phyloP scores from a whole-genome alignment of 2,329 filamentous ascomycete species.

The Pseudogymnoascus sp. region DNA sequence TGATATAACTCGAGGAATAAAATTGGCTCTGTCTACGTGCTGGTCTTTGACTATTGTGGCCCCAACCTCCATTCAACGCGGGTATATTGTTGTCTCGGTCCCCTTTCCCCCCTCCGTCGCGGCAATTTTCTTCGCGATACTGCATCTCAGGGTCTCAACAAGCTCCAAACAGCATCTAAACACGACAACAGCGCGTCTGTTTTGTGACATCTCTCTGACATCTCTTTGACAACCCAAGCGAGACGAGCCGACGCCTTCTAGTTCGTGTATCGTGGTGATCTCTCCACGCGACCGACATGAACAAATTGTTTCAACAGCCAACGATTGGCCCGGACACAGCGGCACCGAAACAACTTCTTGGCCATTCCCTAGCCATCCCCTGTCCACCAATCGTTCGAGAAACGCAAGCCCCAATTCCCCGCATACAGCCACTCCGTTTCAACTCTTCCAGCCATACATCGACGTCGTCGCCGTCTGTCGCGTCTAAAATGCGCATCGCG shows the following conservation, averaged over 20 bases:
- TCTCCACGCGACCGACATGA: background rate
- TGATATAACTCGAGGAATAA: background rate
- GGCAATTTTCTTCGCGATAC: background rate
- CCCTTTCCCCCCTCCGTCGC: background rate
- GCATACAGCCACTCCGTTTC: constrained; percentile 2
- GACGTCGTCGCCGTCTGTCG: background rate
- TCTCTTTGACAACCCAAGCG: background rate
- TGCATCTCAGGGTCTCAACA: background rate
- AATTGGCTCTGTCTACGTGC: too few relatives aligned
- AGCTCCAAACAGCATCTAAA: background rate
- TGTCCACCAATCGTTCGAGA: background rate
- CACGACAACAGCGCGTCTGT: constrained; percentile 8
- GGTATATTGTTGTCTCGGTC: background rate
- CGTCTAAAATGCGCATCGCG: constrained; percentile 3
- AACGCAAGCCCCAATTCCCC: background rate
- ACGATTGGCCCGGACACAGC: background rate
- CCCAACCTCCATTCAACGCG: background rate
- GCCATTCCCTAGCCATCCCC: background rate
- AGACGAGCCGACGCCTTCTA: constrained; percentile 1
- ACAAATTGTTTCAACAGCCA: constrained; percentile 5
- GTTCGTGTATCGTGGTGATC: background rate
- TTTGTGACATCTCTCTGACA: background rate
- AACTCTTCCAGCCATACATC: constrained; percentile 6
- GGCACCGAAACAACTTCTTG: background rate
- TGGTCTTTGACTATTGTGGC: too few relatives aligned